phyloP scores from a whole-genome alignment of 2,329 filamentous ascomycete genomes.

The Thermothelomyces thermophilus region DNA sequence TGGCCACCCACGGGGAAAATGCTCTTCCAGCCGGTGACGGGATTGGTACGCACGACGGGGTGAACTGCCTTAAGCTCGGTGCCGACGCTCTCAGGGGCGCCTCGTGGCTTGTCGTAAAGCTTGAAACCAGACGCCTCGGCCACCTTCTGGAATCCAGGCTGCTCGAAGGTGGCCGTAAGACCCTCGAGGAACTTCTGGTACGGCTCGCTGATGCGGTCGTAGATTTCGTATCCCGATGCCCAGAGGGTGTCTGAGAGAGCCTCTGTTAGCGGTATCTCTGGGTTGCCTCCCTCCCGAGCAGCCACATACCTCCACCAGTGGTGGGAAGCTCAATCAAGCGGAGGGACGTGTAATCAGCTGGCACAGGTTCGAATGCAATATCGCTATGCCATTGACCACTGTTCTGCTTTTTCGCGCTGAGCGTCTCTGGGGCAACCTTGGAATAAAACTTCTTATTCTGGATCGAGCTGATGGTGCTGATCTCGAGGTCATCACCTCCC shows the following conservation, averaged over 20 bases:
- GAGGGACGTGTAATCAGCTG: slow-evolving; percentile 48
- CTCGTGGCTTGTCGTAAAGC: slow-evolving; percentile 41
- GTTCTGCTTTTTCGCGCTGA: slow-evolving; percentile 31
- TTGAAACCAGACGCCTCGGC: slow-evolving; percentile 36
- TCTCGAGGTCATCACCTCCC: slow-evolving; percentile 45
- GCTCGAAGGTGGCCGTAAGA: slow-evolving; percentile 39
- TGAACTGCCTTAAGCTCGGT: slow-evolving; percentile 43
- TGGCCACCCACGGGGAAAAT: slow-evolving; percentile 40
- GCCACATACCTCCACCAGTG: slow-evolving; percentile 30
- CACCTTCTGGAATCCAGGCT: slow-evolving; percentile 35
- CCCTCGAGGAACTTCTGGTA: slow-evolving; percentile 43
- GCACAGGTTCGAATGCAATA: slow-evolving; percentile 47
- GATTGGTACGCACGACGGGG: slow-evolving; percentile 54
- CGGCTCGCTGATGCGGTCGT: slow-evolving; percentile 42
- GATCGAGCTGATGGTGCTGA: slow-evolving; percentile 53
- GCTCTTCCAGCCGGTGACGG: slow-evolving; percentile 57
- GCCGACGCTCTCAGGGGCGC: slow-evolving; percentile 49
- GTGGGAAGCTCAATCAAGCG: slow-evolving; percentile 42
- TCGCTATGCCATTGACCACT: slow-evolving; percentile 46
- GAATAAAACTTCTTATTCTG: slow-evolving; percentile 37
- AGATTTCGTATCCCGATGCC: slow-evolving; percentile 41
- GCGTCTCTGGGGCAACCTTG: slow-evolving; percentile 18
- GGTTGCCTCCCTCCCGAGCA: too few species aligned
- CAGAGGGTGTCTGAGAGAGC: slow-evolving; percentile 35
- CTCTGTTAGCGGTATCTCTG: background rate